Percentiles rank a stretch among this genome's conserved stretches.
Evolutionary conservation across 208 protist genomes (phyloP).

Genomic region (Crithidia brevicula): DNA sequence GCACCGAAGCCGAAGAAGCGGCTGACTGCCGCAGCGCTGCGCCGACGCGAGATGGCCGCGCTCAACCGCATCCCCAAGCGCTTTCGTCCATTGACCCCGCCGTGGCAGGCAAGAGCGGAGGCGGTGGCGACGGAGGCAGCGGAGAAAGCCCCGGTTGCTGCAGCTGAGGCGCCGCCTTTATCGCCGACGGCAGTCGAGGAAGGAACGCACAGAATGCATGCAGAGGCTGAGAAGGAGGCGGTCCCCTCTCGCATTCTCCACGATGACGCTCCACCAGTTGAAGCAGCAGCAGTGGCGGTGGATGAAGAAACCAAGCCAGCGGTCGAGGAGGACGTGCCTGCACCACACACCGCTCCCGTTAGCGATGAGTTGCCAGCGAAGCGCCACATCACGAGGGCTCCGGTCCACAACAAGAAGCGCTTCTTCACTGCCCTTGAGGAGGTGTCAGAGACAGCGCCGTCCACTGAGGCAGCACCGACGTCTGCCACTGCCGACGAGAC

Average conservation of each 20-base stretch:
- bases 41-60: conserved; percentile 28
- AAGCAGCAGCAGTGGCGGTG: background rate
- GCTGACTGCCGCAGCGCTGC: conserved; percentile 22
- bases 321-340: background rate
- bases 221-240: background rate
- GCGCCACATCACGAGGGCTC: conserved; percentile 6
- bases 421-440: conserved; percentile 10
- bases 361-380: too few relatives aligned
- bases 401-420: background rate
- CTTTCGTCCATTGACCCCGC: conserved; percentile 11
- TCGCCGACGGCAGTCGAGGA: background rate
- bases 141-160: background rate
- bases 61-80: conserved; percentile 32
- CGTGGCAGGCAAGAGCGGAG: conserved; percentile 3
- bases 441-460: background rate
- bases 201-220: background rate
- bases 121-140: background rate
- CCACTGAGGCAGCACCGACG: background rate
- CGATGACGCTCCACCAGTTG: background rate
- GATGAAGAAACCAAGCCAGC: background rate
- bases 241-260: background rate
- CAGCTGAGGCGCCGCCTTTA: background rate
- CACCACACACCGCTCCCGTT: too few relatives aligned
- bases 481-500: background rate
- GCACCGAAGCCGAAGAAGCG: conserved; percentile 4